Percentiles rank a stretch among this genome's conserved stretches.
Evolutionary conservation across 2,329 filamentous ascomycete genomes (phyloP).

Genomic region (Fusarium floridanum): DNA sequence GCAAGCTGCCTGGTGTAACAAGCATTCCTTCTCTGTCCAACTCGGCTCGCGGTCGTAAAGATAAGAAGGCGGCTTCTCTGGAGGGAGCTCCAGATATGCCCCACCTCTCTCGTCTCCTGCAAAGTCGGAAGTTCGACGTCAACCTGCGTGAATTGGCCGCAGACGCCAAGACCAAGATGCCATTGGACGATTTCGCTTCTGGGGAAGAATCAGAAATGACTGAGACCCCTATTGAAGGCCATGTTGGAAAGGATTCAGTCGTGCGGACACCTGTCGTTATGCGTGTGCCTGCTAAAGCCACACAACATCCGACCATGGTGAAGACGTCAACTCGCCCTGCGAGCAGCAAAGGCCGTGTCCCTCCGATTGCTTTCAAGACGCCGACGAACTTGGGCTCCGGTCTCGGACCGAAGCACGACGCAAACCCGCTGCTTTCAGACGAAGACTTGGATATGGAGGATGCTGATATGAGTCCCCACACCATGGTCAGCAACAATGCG

Average conservation of each 20-base stretch:
- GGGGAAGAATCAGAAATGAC: constrained; percentile 66
- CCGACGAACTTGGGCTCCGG: constrained; percentile 45
- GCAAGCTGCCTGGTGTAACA: constrained; percentile 63
- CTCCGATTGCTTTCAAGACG: constrained; percentile 56
- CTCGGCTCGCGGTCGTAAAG: constrained; percentile 13
- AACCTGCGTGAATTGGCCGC: constrained; percentile 70
- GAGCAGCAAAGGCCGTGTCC: constrained; percentile 68
- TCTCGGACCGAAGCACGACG: constrained; percentile 38
- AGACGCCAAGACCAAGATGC: constrained; percentile 69
- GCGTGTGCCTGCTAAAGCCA: constrained; percentile 71
- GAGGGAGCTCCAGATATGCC: constrained; percentile 71
- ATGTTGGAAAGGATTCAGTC: constrained; percentile 27
- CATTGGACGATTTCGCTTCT: constrained; percentile 63
- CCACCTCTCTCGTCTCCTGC: constrained; percentile 75
- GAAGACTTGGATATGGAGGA: constrained; percentile 68
- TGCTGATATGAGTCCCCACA: constrained; percentile 76
- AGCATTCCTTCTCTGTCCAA: constrained; percentile 56
- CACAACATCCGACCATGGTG: constrained; percentile 62
- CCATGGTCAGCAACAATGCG: constrained; percentile 79
- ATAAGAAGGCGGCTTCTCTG: constrained; percentile 52
- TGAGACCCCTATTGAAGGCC: constrained; percentile 32
- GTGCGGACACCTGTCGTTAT: constrained; percentile 59
- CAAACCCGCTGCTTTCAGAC: constrained; percentile 49
- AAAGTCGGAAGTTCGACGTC: constrained; percentile 70
- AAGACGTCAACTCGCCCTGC: constrained; percentile 60